Percentiles rank a stretch among this genome's conserved stretches.
Conservation (phyloP, 192 early-diverging fungal species). For the Coemansia sp. region DNA sequence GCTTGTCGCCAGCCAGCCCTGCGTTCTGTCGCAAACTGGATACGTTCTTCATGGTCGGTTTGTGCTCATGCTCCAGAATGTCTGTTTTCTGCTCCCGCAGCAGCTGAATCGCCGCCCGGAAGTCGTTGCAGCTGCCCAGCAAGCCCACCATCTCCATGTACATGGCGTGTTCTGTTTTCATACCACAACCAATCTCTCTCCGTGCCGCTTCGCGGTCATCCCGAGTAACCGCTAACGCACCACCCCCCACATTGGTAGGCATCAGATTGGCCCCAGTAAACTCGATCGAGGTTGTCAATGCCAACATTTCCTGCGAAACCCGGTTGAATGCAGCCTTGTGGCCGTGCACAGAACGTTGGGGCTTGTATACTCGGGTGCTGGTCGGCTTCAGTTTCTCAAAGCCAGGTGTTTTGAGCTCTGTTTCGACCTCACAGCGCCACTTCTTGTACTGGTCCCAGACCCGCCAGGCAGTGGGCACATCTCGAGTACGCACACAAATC, state of each 20-base stretch:
- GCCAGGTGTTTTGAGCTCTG: conserved; percentile 38
- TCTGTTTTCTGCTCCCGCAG: conserved; percentile 49
- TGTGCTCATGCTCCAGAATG: conserved; percentile 37
- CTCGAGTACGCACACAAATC: conserved; percentile 61
- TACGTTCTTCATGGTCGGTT: conserved; percentile 52
- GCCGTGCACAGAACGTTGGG: conserved; percentile 1
- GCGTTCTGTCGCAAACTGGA: conserved; percentile 55
- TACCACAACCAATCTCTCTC: conserved; percentile 51
- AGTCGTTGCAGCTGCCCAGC: conserved; percentile 58
- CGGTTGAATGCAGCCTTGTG: conserved; percentile 21
- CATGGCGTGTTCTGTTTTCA: conserved; percentile 55
- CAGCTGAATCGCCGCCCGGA: conserved; percentile 52
- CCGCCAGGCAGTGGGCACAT: conserved; percentile 60
- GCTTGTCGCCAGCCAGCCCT: conserved; percentile 53
- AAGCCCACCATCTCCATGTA: conserved; percentile 66
- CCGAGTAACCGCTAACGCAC: conserved; percentile 30
- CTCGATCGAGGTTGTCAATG: conserved; percentile 24
- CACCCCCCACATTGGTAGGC: conserved; percentile 25
- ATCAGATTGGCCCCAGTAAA: conserved; percentile 31
- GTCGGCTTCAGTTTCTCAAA: conserved; percentile 22
- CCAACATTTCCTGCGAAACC: conserved; percentile 32
- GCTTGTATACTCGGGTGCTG: conserved; percentile 23
- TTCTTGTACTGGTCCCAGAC: conserved; percentile 67
- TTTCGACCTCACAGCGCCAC: conserved; percentile 53
- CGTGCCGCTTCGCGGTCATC: conserved; percentile 46